Conservation (phyloP, 148 eudicot genomes). For the Nyssa sinensis region DNA sequence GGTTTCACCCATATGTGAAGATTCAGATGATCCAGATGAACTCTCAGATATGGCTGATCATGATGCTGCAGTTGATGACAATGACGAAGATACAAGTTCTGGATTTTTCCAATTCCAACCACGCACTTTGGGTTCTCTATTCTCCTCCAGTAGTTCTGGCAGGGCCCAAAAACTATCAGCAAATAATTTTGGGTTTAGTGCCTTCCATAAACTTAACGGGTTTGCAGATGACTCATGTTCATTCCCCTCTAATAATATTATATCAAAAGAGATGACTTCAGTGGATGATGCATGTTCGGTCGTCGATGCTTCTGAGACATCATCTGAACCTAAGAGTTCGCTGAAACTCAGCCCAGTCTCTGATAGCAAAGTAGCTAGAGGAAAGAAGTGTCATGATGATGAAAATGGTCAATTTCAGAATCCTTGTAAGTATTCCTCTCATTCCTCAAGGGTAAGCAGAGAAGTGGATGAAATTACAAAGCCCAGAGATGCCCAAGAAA, state of each 20-base stretch:
- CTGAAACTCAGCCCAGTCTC: constrained; percentile 19
- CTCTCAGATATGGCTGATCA: constrained; percentile 47
- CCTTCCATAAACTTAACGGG: constrained; percentile 31
- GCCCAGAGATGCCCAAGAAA: constrained; percentile 30
- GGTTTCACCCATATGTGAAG: constrained; percentile 45
- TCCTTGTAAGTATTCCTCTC: constrained; percentile 14
- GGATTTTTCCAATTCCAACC: constrained; percentile 71
- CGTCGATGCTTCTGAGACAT: constrained; percentile 34
- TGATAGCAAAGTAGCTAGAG: constrained; percentile 16
- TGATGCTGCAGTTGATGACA: constrained; percentile 29
- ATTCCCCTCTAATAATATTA: constrained; percentile 23
- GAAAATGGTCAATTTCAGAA: constrained; percentile 19
- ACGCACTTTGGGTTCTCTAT: constrained; percentile 54
- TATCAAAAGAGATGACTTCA: constrained; percentile 35
- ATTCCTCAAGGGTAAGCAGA: constrained; percentile 9
- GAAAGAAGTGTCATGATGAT: constrained; percentile 21
- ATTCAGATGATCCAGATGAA: constrained; percentile 75
- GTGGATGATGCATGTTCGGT: constrained; percentile 34
- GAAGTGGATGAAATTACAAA: constrained; percentile 18
- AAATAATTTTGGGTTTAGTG: constrained; percentile 23
- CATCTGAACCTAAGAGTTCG: constrained; percentile 29
- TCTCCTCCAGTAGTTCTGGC: constrained; percentile 39
- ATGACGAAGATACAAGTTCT: constrained; percentile 45
- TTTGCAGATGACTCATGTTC: constrained; percentile 25
- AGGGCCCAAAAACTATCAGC: constrained; percentile 38